Percentiles rank a stretch among this genome's conserved stretches.
These are phyloP conservation scores for Ambrosiella xylebori DNA, from an alignment of 2,329 filamentous ascomycete species.

Conservation along the genomic window DNA sequence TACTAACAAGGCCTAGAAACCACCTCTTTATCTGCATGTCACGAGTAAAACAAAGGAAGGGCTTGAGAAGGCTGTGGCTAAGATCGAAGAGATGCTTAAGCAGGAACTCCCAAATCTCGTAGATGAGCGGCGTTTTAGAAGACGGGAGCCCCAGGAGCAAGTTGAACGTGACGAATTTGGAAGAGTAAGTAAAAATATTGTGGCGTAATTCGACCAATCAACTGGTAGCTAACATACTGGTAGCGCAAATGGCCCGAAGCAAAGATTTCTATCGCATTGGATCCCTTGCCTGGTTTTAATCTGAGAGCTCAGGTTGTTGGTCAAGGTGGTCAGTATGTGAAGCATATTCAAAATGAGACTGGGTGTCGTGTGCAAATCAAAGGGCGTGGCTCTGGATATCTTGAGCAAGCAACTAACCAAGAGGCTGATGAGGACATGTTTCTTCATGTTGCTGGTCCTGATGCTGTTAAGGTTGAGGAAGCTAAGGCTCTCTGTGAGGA, in stretches of 20 bases:
- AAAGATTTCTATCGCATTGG: slow-evolving; percentile 77
- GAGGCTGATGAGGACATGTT: slow-evolving; percentile 97
- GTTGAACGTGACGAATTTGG: slow-evolving; percentile 85
- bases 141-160: slow-evolving; percentile 57
- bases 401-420: slow-evolving; percentile 69
- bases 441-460: slow-evolving; percentile 82
- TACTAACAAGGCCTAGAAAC: slow-evolving; percentile 42
- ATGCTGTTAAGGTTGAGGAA: slow-evolving; percentile 67
- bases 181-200: slow-evolving; percentile 36
- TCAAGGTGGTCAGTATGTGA: slow-evolving; percentile 85
- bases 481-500: slow-evolving; percentile 83
- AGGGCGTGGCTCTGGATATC: slow-evolving; percentile 83
- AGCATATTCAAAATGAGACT: slow-evolving; percentile 93
- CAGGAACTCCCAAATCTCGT: slow-evolving; percentile 91
- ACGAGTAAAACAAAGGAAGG: slow-evolving; percentile 84
- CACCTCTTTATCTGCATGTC: slow-evolving; percentile 84
- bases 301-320: slow-evolving; percentile 91
- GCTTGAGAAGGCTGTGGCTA: slow-evolving; percentile 70
- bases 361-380: slow-evolving; percentile 96
- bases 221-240: slow-evolving; percentile 12
- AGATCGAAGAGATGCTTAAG: slow-evolving; percentile 90
- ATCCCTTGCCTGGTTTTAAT: slow-evolving; percentile 88
- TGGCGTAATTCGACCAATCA: not conserved
- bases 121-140: slow-evolving; percentile 80
- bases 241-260: slow-evolving; percentile 98